A percentile compares a stretch with the other conserved stretches of the same genome.
Conservation (phyloP, 2,329 filamentous ascomycete species). For the Gnomoniopsis sp. region DNA sequence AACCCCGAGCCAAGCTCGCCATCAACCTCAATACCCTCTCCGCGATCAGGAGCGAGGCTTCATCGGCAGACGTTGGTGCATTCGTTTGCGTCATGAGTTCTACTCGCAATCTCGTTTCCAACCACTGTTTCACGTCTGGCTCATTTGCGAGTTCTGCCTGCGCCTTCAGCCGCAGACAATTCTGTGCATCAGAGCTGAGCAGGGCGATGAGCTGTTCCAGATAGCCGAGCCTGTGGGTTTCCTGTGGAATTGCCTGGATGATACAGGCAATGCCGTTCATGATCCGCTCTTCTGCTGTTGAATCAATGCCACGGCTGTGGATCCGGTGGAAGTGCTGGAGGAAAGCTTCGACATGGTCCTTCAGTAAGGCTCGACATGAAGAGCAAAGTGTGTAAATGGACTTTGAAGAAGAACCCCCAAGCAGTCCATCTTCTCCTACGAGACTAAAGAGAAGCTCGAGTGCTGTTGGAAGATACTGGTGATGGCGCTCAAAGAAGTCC, state of each 20-base stretch:
- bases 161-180: conserved; percentile 33
- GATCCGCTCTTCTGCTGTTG: conserved; percentile 68
- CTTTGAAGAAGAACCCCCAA: conserved; percentile 68
- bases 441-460: conserved; percentile 73
- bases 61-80: conserved; percentile 28
- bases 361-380: conserved; percentile 68
- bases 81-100: conserved; percentile 10
- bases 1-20: conserved; percentile 65
- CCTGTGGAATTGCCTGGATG: conserved; percentile 65
- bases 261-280: conserved; percentile 72
- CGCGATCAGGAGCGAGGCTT: conserved; percentile 46
- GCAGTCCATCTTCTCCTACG: conserved; percentile 52
- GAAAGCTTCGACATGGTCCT: conserved; percentile 64
- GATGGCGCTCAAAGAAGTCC: conserved; percentile 71
- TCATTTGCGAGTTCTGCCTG: conserved; percentile 25
- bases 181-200: conserved; percentile 59
- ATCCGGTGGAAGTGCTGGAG: conserved; percentile 59
- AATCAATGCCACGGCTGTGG: conserved; percentile 53
- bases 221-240: conserved; percentile 49
- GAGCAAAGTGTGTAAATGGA: conserved; percentile 73
- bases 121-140: conserved; percentile 18
- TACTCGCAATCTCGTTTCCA: conserved; percentile 12
- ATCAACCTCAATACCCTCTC: conserved; percentile 64
- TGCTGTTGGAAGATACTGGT: conserved; percentile 63
- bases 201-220: conserved; percentile 58